Evolutionary conservation across 106 monocot species (phyloP).

Genomic region (Phalaenopsis equestris): DNA sequence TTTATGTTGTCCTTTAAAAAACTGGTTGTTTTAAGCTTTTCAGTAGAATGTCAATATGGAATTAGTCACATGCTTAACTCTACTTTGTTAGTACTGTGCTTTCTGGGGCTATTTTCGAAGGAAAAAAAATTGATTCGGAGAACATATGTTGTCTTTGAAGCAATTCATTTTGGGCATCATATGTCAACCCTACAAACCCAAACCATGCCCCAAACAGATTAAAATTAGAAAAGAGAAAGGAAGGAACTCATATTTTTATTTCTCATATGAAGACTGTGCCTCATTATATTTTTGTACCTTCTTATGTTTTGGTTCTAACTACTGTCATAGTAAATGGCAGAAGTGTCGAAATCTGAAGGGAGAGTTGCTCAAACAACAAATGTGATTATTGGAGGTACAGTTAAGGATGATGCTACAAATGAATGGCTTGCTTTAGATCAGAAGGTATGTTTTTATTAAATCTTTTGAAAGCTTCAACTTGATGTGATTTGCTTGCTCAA

Average conservation of each 20-base stretch:
- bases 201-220: background rate
- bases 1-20: background rate
- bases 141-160: background rate
- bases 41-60: background rate
- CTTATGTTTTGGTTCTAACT: slow-evolving; percentile 23
- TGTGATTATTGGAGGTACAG: slow-evolving; percentile 91
- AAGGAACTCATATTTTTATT: background rate
- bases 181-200: background rate
- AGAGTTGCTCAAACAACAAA: slow-evolving; percentile 88
- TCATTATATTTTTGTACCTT: slow-evolving; percentile 1
- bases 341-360: slow-evolving; percentile 88
- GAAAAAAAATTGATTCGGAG: background rate
- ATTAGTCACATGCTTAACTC: background rate
- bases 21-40: background rate
- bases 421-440: slow-evolving; percentile 97
- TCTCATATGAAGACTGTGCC: background rate
- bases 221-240: background rate
- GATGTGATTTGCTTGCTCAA: background rate
- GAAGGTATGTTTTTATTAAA: slow-evolving; percentile 44
- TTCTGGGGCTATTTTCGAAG: background rate
- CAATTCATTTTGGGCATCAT: background rate
- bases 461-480: background rate
- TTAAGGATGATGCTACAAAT: slow-evolving; percentile 79
- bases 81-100: background rate
- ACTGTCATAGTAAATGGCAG: slow-evolving; percentile 23